These are phyloP conservation scores for Suzukiozyma palmioleophila DNA, from an alignment of 1,139 yeast species.

Conservation along the genomic window DNA sequence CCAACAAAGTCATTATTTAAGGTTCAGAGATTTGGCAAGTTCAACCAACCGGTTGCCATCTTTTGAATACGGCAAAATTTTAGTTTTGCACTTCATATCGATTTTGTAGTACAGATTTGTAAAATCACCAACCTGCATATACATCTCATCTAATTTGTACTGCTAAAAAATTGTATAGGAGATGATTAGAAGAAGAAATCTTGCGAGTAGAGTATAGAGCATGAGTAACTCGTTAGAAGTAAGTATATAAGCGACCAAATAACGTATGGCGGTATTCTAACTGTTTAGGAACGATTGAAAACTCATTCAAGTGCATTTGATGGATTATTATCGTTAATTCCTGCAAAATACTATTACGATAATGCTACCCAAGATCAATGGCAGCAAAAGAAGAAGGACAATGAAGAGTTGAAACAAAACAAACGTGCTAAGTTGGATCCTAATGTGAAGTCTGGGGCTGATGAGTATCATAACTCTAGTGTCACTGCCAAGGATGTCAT, in stretches of 20 bases:
- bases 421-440: conserved; percentile 79
- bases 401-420: conserved; percentile 57
- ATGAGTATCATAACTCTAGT: conserved; percentile 31
- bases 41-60: no score
- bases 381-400: conserved; percentile 76
- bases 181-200: neutral
- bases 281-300: conserved; percentile 67
- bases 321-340: conserved; percentile 84
- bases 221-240: conserved; percentile 51
- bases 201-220: conserved; percentile 3
- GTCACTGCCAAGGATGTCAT: conserved; percentile 67
- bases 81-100: no score
- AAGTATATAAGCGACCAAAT: conserved; percentile 19
- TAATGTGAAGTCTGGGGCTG: conserved; percentile 43
- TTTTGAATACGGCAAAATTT: no score
- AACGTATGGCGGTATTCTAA: conserved; percentile 16
- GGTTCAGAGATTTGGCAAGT: no score
- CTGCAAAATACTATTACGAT: conserved; percentile 87
- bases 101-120: no score
- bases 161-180: neutral
- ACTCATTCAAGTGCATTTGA: conserved; percentile 86
- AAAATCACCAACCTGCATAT: neutral
- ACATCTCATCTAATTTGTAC: neutral
- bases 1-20: no score
- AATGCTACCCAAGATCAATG: conserved; percentile 83